These are phyloP conservation scores for Scopulariopsis brevicaulis DNA, from an alignment of 2,329 filamentous ascomycete species.

Conservation along the genomic window DNA sequence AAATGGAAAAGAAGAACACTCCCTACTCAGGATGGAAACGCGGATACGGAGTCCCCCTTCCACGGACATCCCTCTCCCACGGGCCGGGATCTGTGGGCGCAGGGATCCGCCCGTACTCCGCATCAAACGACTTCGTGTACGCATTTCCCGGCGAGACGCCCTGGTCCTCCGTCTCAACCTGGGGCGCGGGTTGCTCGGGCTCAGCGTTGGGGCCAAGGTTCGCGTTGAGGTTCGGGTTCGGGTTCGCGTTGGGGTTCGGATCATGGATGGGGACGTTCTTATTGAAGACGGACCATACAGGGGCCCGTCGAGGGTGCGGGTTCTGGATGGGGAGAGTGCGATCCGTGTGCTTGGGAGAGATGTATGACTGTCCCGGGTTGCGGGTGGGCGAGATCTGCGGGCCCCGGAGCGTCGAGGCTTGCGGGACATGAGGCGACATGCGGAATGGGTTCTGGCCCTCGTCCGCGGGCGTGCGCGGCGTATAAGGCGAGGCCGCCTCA, in stretches of 20 bases:
- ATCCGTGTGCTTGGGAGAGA: background rate
- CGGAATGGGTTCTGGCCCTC: background rate
- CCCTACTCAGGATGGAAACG: background rate
- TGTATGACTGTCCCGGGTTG: background rate
- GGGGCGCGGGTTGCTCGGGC: background rate
- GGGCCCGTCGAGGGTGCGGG: background rate
- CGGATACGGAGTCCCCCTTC: background rate
- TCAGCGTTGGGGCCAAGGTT: too few species aligned
- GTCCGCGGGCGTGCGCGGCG: background rate
- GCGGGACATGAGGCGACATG: background rate
- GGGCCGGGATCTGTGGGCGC: background rate
- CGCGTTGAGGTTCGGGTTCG: background rate
- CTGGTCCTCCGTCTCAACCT: background rate
- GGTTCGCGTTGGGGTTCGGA: background rate
- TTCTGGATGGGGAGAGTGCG: background rate
- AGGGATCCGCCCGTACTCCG: background rate
- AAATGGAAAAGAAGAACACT: background rate
- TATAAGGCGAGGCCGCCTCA: background rate
- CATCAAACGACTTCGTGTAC: background rate
- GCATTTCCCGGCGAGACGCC: background rate
- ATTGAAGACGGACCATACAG: background rate
- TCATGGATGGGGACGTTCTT: background rate
- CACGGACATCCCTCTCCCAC: background rate
- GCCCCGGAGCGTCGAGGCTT: background rate
- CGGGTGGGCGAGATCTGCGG: background rate